Conservation (phyloP, 306 rosid species). For the Cicer arietinum region DNA sequence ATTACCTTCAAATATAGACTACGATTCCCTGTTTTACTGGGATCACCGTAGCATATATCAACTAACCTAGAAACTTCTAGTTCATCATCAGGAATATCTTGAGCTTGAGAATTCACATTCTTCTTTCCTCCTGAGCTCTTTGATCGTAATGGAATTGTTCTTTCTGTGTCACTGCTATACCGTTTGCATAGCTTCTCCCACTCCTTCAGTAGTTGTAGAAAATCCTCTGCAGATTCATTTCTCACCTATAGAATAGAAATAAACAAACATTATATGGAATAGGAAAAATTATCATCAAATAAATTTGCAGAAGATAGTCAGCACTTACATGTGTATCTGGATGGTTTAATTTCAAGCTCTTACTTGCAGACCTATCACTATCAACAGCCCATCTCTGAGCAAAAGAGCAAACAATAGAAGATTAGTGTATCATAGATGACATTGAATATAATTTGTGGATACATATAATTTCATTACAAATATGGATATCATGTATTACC, state of each 20-base stretch:
- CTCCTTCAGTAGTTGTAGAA: conserved; percentile 74
- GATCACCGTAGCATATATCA: conserved; percentile 89
- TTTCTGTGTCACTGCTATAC: conserved; percentile 48
- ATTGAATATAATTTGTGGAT: conserved; percentile 21
- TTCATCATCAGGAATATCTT: conserved; percentile 48
- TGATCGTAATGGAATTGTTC: conserved; percentile 44
- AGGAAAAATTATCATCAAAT: conserved; percentile 24
- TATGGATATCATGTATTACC: conserved; percentile 53
- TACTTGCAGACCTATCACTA: conserved; percentile 64
- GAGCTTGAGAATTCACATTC: conserved; percentile 36
- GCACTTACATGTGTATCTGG: conserved; percentile 73
- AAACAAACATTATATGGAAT: conserved; percentile 29
- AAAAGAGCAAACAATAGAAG: conserved; percentile 45
- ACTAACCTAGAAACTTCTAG: conserved; percentile 71
- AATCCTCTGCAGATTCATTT: conserved; percentile 86
- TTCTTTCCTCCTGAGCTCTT: conserved; percentile 42
- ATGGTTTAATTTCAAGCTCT: conserved; percentile 85
- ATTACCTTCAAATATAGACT: conserved; percentile 79
- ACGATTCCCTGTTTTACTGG: conserved; percentile 61
- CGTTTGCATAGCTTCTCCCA: conserved; percentile 87
- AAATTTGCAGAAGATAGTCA: conserved; percentile 34
- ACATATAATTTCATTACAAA: conserved; percentile 34
- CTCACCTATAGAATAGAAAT: conserved; percentile 67
- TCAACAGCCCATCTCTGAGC: conserved; percentile 92
- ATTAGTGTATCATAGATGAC: conserved; percentile 30